Conservation (phyloP, 169 alveolate genomes). For the Plasmodium gallinaceum region DNA sequence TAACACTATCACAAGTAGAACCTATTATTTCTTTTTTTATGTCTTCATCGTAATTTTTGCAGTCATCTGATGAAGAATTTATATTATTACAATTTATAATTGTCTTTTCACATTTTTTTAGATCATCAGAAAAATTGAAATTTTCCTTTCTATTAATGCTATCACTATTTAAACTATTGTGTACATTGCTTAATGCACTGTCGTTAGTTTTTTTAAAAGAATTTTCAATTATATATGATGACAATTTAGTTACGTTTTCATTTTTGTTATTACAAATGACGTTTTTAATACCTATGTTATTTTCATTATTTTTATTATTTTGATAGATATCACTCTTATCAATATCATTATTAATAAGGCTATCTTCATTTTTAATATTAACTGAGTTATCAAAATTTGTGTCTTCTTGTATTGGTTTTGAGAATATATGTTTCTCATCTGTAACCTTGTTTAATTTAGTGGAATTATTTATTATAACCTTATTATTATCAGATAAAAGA, state of each 20-base stretch:
- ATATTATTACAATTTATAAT: not conserved
- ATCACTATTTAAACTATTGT: not conserved
- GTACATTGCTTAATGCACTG: not conserved
- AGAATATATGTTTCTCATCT: not conserved
- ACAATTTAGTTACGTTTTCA: not conserved
- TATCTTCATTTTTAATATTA: not conserved
- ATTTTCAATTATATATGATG: not conserved
- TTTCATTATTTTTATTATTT: not conserved
- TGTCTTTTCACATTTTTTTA: too few relatives aligned
- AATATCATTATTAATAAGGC: conserved; percentile 2
- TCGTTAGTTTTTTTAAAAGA: not conserved
- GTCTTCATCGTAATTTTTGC: not conserved
- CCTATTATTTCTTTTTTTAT: not conserved
- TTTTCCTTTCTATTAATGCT: not conserved
- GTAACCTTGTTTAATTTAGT: conserved; percentile 8
- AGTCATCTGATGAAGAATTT: not conserved
- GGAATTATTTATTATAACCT: not conserved
- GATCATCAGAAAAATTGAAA: not conserved
- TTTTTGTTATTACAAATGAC: not conserved
- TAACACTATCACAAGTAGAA: not conserved
- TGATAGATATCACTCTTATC: not conserved
- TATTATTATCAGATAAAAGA: not conserved
- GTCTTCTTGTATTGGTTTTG: not conserved
- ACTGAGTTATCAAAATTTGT: not conserved
- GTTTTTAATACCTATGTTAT: not conserved